Conservation (phyloP, 768 basidiomycete genomes). For the Boletus subcaerulescens region DNA sequence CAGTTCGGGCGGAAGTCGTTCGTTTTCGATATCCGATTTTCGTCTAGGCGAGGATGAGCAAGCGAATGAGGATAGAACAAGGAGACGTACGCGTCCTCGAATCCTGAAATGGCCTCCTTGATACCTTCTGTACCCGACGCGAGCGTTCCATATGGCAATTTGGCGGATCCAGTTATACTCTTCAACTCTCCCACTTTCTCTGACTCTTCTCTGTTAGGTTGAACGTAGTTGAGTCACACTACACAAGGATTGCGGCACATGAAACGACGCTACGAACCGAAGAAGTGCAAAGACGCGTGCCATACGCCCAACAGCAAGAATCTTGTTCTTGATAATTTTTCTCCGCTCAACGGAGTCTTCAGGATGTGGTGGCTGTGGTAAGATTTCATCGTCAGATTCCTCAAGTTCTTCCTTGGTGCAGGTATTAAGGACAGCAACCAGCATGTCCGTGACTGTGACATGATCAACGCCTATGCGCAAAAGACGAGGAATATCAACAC, state of each 20-base stretch:
- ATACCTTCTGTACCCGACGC: conserved; percentile 91
- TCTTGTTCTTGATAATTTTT: conserved; percentile 96
- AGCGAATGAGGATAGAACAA: not conserved
- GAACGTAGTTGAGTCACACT: not conserved
- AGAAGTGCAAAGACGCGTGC: conserved; percentile 93
- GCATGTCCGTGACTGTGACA: conserved; percentile 89
- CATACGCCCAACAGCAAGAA: conserved; percentile 96
- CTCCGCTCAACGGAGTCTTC: conserved; percentile 69
- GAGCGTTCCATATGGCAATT: conserved; percentile 79
- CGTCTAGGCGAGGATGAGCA: conserved; percentile 52
- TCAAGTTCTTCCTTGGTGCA: conserved; percentile 97
- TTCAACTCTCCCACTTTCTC: conserved; percentile 97
- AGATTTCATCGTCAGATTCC: conserved; percentile 54
- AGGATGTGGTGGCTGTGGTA: conserved; percentile 35
- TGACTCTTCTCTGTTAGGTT: conserved; percentile 78
- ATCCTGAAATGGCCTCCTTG: conserved; percentile 89
- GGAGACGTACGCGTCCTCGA: conserved; percentile 87
- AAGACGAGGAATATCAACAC: conserved; percentile 13
- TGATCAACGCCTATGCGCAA: conserved; percentile 1
- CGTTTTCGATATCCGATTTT: conserved; percentile 98
- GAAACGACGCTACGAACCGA: conserved; percentile 57
- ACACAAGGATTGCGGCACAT: not conserved
- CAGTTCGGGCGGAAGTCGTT: conserved; percentile 93
- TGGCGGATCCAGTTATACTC: conserved; percentile 74
- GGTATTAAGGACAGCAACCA: conserved; percentile 93